Base-by-base conservation (phyloP, 345 rosid genomes). In the Ceriops zippeliana region DNA sequence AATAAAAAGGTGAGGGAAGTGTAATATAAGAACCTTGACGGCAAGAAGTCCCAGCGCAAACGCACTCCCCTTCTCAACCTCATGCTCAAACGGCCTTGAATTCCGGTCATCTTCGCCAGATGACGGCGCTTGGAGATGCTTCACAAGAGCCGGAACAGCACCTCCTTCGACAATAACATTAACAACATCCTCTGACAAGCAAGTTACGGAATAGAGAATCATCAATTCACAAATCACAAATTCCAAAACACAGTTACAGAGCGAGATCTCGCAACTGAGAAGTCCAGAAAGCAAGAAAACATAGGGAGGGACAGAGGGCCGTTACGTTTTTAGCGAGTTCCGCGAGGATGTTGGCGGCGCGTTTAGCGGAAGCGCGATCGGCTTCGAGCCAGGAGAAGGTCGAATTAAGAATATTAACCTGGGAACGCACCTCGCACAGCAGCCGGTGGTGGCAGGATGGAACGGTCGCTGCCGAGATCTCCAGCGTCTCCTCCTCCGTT, bases 61-160 rank as follows among this genome's bases (percentile, higher is more conserved):
- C 19, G 99, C 99, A 72, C 99, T 87, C 77, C 93, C 97, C 80
- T 96, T 96, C 90, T 96, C 99, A 3, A 92, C 97, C 76, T 96
- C 99, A 19, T 96, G 99, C 79, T 96, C 97, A 57, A 80, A 92
- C 66, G 97, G 98, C 84, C 74, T 92, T 15, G 72, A 58, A 73
- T 65, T 69, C 42, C 68, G 53, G 26, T 81, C 96, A 52, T 71
- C 84, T 56, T 87, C 98, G 60, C 30, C 73, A 11, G 62, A 83
- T 51, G 91, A 87, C 19, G 99, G 96, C 67, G 91, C 82, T 73
- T 86, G 91, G 6, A 96, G 84, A 84, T 96, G 98, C 84, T 86
- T 90, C 80, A 92, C 92, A 58, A 96, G 85, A 75, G 90, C 93
- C 61, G 97, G 95, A 83, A 96, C 90, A 11, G 98, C 98, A 1